Evolutionary conservation across 2,329 filamentous ascomycete genomes (phyloP), one percentile per base, ranked within the genome.

Genomic region (Sarocladium brachiariae): DNA sequence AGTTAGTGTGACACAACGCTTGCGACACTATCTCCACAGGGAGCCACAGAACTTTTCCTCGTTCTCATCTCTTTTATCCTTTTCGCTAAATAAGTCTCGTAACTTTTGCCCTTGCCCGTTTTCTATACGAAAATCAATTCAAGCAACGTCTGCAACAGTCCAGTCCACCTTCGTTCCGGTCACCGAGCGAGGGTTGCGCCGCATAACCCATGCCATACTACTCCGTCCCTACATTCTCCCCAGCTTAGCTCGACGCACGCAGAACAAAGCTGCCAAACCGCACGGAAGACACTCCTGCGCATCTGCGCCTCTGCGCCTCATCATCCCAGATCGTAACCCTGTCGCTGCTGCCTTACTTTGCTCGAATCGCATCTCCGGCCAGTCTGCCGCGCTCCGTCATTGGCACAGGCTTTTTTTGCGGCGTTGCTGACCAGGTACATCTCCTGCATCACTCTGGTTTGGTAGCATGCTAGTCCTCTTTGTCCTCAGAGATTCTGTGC

Each of bases 301-400:
- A n/a, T n/a, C 13, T 30, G 27, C 5, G 5, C n/a, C 25, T 16
- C 43, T 47, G 43, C 43, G 43, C 43, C 43, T 47, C 43, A 47
- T 47, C 11, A 33, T 31, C 43, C 43, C 43, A 47, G 43, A 30
- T 23, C 43, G 27, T 24, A 47, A 47, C 43, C 43, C 43, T 47
- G 43, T 31, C 43, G 25, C 19, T 43, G 39, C 39, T 11, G 24
- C 27, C 11, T 43, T 43, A 25, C 39, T 3, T 39, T 39, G n/a
- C n/a, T n/a, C n/a, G n/a, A n/a, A n/a, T n/a, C n/a, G n/a, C n/a
- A n/a, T n/a, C n/a, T n/a, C n/a, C n/a, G 9, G 16, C 37, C 21
- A 25, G 39, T 23, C 39, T 21, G 19, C 39, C 19, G 23, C 23
- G 21, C 13, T 14, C 39, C 19, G 39, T 18, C 21, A 23, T 27